Evolutionary conservation across 1,284 basidiomycete genomes (phyloP), one percentile per base, ranked within the genome.

Genomic region (Fereydounia khargensis): DNA sequence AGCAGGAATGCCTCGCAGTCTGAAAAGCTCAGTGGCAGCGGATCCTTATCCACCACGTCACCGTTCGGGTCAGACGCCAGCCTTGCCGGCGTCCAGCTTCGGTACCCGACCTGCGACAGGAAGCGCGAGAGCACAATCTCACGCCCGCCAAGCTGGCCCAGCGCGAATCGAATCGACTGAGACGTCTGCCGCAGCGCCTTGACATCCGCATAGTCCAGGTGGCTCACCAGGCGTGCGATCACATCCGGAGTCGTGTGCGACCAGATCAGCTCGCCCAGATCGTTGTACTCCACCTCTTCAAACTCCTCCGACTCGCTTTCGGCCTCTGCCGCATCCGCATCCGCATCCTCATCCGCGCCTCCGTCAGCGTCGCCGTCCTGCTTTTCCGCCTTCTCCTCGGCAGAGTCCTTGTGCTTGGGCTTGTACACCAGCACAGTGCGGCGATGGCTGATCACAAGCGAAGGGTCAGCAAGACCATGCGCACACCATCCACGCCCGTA

Each of bases 1-100:
- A 75, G 47, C 24, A 74, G 31, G 45, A 75, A 74, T 8, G 56
- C 71, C 35, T 75, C 71, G 42, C 53, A 62, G 36, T 75, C 71
- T 21, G 43, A 33, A 23, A 70, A 61, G 32, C 45, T 65, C 6
- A 74, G 37, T 17, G 68, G 65, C 13, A 69, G 41, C 9, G 73
- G 70, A 22, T 73, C 69, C 27, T 53, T 57, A 10, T 39, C 39
- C 6, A 43, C 53, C n/a, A n/a, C n/a, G n/a, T n/a, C n/a, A n/a
- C n/a, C n/a, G n/a, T n/a, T n/a, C n/a, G n/a, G n/a, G n/a, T n/a
- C n/a, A n/a, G n/a, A n/a, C n/a, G n/a, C n/a, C 14, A 42, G 18
- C 21, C 21, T 17, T 7, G 39, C 37, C 6, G 50, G 30, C 18
- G 18, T 28, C 71, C 71, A 73, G 7, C 46, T 34, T 6, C 36